These are phyloP conservation scores for Flagelloscypha sp. DNA, from an alignment of 768 basidiomycete genomes.

Conservation along the genomic window DNA sequence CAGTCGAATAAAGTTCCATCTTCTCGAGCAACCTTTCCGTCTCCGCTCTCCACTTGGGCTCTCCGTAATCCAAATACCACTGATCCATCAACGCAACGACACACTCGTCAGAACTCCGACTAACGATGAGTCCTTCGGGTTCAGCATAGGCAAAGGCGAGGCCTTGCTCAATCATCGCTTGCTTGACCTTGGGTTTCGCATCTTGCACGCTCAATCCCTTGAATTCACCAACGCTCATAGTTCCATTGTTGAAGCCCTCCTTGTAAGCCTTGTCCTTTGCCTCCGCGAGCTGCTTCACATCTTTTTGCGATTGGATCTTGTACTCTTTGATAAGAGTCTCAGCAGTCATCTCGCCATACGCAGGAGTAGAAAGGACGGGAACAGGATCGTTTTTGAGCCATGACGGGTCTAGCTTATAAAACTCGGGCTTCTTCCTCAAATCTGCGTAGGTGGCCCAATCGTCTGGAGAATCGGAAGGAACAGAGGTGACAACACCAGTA, in stretches of 20 bases:
- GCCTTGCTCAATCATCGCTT: constrained; percentile 68
- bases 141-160: constrained; percentile 90
- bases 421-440: constrained; percentile 91
- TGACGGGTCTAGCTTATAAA: constrained; percentile 85
- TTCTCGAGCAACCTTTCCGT: constrained; percentile 75
- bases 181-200: constrained; percentile 84
- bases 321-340: constrained; percentile 75
- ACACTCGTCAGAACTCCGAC: constrained; percentile 92
- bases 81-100: constrained; percentile 98
- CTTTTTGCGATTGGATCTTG: constrained; percentile 94
- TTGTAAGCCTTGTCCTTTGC: constrained; percentile 98
- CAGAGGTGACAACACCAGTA: constrained; percentile 96
- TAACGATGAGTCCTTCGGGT: constrained; percentile 86
- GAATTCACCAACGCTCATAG: constrained; percentile 86
- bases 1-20: constrained; percentile 88
- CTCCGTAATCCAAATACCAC: constrained; percentile 98
- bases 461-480: constrained; percentile 97
- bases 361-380: constrained; percentile 79
- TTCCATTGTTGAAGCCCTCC: constrained; percentile 94
- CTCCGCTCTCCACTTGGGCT: constrained; percentile 78
- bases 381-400: constrained; percentile 85
- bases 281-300: constrained; percentile 85
- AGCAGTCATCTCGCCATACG: constrained; percentile 90
- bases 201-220: constrained; percentile 84
- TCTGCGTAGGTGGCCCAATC: constrained; percentile 88